A percentile compares a stretch with the other conserved stretches of the same genome.
phyloP scores from a whole-genome alignment of 2,329 filamentous ascomycete species.

The Sporothrix euskadiensis region DNA sequence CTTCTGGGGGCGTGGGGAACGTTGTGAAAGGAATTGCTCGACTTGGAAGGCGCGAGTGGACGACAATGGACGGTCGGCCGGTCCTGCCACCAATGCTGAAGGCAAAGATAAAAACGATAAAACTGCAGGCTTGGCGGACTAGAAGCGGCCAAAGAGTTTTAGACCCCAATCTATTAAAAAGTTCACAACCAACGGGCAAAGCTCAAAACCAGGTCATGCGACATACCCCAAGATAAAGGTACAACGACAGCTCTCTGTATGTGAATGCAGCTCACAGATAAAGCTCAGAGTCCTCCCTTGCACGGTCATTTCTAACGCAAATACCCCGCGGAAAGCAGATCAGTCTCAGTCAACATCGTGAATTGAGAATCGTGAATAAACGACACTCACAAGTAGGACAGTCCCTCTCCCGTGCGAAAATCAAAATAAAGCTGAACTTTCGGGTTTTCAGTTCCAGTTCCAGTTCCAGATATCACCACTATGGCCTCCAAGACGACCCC shows the following conservation, averaged over 20 bases:
- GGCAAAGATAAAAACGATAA: conserved; percentile 6
- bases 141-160: neutral
- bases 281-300: neutral
- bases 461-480: conserved; percentile 31
- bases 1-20: conserved; percentile 24
- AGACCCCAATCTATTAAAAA: conserved; percentile 3
- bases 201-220: conserved; percentile 26
- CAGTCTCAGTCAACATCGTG: neutral
- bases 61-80: neutral
- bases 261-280: conserved; percentile 2
- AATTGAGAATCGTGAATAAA: neutral
- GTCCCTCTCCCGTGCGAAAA: neutral
- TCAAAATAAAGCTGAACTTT: neutral
- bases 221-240: conserved; percentile 23
- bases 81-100: neutral
- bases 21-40: neutral
- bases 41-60: conserved; percentile 20
- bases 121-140: conserved; percentile 19
- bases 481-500: conserved; percentile 43
- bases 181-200: conserved; percentile 10
- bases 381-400: neutral
- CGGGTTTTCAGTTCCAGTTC: too few species aligned
- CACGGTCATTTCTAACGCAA: neutral
- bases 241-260: neutral
- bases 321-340: neutral